Conservation (phyloP, 73 alveolate species). For the Urostyla sp. region DNA sequence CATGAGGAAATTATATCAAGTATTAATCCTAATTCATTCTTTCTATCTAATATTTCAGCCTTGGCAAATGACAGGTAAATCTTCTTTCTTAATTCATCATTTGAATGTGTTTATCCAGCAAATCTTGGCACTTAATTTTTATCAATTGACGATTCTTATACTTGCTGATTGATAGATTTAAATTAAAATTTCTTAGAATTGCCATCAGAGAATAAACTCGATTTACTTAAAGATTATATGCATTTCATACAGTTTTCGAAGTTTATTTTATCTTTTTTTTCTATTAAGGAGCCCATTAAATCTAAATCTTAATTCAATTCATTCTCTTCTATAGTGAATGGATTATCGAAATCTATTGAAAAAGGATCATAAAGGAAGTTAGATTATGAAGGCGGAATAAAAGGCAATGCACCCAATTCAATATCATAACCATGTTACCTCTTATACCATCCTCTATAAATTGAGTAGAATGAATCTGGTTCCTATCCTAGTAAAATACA, state of each 20-base stretch:
- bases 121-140: slow-evolving; percentile 26
- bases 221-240: slow-evolving; percentile 5
- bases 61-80: slow-evolving; percentile 40
- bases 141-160: background rate
- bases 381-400: slow-evolving; percentile 66
- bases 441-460: slow-evolving; percentile 77
- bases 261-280: slow-evolving; percentile 34
- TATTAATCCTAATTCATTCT: slow-evolving; percentile 87
- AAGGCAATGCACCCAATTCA: slow-evolving; percentile 54
- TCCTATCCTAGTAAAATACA: slow-evolving; percentile 79
- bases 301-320: slow-evolving; percentile 40
- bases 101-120: slow-evolving; percentile 35
- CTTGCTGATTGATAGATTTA: slow-evolving; percentile 23
- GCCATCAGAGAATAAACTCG: slow-evolving; percentile 37
- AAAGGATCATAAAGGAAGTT: slow-evolving; percentile 79
- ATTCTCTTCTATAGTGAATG: slow-evolving; percentile 37
- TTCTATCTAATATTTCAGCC: slow-evolving; percentile 67
- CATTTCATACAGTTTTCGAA: slow-evolving; percentile 56
- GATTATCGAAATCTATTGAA: slow-evolving; percentile 66
- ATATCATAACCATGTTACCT: slow-evolving; percentile 44
- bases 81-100: slow-evolving; percentile 19
- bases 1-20: slow-evolving; percentile 86
- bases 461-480: slow-evolving; percentile 75
- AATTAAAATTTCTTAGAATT: slow-evolving; percentile 58
- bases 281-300: slow-evolving; percentile 46